Conservation (phyloP, 2,329 filamentous ascomycete species). For the Penicillium sp. region DNA sequence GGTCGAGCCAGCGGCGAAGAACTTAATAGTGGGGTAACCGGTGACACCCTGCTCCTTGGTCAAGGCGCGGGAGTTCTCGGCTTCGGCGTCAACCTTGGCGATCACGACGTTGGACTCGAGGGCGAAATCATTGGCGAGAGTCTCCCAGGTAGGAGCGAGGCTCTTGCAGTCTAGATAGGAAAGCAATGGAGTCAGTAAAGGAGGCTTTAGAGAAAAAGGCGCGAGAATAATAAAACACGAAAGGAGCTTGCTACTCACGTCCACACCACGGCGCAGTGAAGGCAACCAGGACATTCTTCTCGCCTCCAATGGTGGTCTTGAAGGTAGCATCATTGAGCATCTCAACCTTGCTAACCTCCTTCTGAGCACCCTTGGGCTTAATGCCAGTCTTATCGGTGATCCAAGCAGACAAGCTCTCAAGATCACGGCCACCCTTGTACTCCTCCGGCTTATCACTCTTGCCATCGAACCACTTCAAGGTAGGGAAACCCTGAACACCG, state of each 20-base stretch:
- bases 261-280: conserved; percentile 99
- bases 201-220: neutral
- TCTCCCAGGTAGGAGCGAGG: conserved; percentile 88
- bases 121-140: conserved; percentile 76
- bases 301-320: conserved; percentile 72
- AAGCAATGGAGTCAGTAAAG: neutral
- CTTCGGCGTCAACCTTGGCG: conserved; percentile 94
- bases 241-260: conserved; percentile 64
- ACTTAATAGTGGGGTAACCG: conserved; percentile 97
- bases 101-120: conserved; percentile 78
- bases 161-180: conserved; percentile 80
- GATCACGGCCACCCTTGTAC: conserved; percentile 82
- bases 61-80: conserved; percentile 76
- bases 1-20: conserved; percentile 83
- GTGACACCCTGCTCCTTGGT: conserved; percentile 74
- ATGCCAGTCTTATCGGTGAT: conserved; percentile 84
- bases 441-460: conserved; percentile 83
- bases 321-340: conserved; percentile 81
- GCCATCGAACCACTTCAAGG: conserved; percentile 96
- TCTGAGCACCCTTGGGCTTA: conserved; percentile 66
- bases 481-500: conserved; percentile 92
- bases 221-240: conserved; percentile 4
- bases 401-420: conserved; percentile 81
- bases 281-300: conserved; percentile 89
- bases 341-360: conserved; percentile 71